These are phyloP conservation scores for Fusarium sp. DNA, from an alignment of 2,329 filamentous ascomycete species.

Conservation along the genomic window DNA sequence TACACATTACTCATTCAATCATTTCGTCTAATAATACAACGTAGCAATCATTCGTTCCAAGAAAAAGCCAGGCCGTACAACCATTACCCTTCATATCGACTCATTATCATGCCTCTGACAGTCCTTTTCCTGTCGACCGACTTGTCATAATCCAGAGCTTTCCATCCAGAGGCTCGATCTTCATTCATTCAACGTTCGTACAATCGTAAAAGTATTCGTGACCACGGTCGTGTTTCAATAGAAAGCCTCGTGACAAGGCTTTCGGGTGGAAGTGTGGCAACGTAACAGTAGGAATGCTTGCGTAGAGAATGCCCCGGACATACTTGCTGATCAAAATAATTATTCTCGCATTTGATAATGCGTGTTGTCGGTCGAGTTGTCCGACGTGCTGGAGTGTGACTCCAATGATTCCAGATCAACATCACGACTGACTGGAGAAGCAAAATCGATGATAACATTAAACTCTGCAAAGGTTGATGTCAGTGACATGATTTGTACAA, in stretches of 20 bases:
- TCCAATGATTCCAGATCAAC: conserved; percentile 5
- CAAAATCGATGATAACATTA: conserved; percentile 20
- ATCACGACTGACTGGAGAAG: conserved; percentile 19
- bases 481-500: background rate
- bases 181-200: conserved; percentile 14
- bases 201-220: conserved; percentile 5
- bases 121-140: conserved; percentile 1
- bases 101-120: conserved; percentile 17
- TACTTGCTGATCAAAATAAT: background rate
- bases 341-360: background rate
- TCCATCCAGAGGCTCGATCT: conserved; percentile 14
- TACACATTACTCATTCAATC: conserved; percentile 2
- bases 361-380: conserved; percentile 5
- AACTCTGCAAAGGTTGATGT: conserved; percentile 36
- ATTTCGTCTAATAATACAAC: conserved; percentile 15
- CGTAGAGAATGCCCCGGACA: background rate
- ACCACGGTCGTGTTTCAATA: background rate
- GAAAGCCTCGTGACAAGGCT: background rate
- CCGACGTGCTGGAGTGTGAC: conserved; percentile 13
- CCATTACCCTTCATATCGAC: conserved; percentile 3
- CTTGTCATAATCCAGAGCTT: background rate
- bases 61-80: conserved; percentile 20
- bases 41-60: conserved; percentile 10
- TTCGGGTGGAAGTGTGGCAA: background rate
- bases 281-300: background rate